Conservation (phyloP, 495 filamentous ascomycete genomes). For the Annulohypoxylon nitens region DNA sequence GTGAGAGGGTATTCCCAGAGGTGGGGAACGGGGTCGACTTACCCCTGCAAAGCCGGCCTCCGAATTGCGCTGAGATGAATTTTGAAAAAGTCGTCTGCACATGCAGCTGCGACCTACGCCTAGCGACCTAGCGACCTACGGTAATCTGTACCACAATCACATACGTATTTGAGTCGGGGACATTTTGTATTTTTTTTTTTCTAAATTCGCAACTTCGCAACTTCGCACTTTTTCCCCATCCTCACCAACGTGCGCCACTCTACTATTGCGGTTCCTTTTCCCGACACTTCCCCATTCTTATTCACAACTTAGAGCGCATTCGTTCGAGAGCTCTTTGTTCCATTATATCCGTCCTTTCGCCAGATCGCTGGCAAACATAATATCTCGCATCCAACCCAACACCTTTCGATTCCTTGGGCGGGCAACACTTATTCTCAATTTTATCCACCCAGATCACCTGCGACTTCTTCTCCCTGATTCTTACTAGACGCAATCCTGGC, state of each 20-base stretch:
- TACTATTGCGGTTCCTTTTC: background rate
- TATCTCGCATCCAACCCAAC: conserved; percentile 29
- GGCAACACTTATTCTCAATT: background rate
- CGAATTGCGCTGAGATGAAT: conserved; percentile 39
- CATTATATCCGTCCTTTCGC: conserved; percentile 18
- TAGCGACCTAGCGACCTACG: conserved; percentile 17
- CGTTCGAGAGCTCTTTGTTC: conserved; percentile 30
- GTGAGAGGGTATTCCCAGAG: conserved; percentile 3
- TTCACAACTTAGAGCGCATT: conserved; percentile 8
- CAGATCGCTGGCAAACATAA: conserved; percentile 19
- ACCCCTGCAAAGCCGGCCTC: conserved; percentile 38
- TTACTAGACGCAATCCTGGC: conserved; percentile 64
- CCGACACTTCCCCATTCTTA: background rate
- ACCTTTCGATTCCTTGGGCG: background rate
- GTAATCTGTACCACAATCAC: conserved; percentile 33
- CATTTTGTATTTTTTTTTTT: conserved; percentile 11
- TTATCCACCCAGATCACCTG: conserved; percentile 7
- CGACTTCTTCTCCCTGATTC: conserved; percentile 24
- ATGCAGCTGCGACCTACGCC: conserved; percentile 14
- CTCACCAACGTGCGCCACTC: conserved; percentile 12
- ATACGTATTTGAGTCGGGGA: conserved; percentile 43
- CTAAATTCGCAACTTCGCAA: conserved; percentile 35
- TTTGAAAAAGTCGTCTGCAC: conserved; percentile 21
- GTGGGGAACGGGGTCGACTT: conserved; percentile 14
- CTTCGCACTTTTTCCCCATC: conserved; percentile 7